A percentile compares a stretch with the other conserved stretches of the same genome.
These are phyloP conservation scores for Trametes meyenii DNA, from an alignment of 768 basidiomycete genomes.

Conservation along the genomic window DNA sequence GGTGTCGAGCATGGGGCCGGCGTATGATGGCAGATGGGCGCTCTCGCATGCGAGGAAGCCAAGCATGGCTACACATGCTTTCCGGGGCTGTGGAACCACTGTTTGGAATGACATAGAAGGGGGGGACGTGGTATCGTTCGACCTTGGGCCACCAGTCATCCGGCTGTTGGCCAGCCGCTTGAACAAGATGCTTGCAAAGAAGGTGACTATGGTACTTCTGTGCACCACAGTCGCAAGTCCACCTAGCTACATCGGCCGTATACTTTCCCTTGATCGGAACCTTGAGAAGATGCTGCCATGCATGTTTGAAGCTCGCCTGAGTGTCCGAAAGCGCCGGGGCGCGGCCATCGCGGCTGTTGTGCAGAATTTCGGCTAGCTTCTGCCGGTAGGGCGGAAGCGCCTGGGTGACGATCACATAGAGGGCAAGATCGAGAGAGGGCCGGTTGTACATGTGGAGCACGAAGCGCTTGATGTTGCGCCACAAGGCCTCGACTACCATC, in stretches of 20 bases:
- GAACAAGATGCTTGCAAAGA: slow-evolving; percentile 21
- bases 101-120: slow-evolving; percentile 17
- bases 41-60: background rate
- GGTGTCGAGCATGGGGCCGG: no score
- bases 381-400: no score
- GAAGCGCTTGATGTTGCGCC: slow-evolving; percentile 16
- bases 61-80: background rate
- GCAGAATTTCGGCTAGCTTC: no score
- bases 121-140: slow-evolving; percentile 6
- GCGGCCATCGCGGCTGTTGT: no score
- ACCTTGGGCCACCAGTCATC: background rate
- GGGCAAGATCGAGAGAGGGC: slow-evolving; percentile 13
- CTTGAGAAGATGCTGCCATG: slow-evolving; percentile 9
- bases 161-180: no score
- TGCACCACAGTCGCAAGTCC: slow-evolving; percentile 21
- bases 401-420: no score
- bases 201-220: slow-evolving; percentile 19
- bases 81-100: background rate
- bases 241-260: background rate
- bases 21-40: background rate
- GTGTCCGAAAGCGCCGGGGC: background rate
- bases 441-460: slow-evolving; percentile 16
- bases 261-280: slow-evolving; percentile 12
- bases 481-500: slow-evolving; percentile 22
- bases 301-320: slow-evolving; percentile 2